Base-by-base conservation (phyloP, 1,139 yeast species). In the Debaryomyces nepalensis region DNA sequence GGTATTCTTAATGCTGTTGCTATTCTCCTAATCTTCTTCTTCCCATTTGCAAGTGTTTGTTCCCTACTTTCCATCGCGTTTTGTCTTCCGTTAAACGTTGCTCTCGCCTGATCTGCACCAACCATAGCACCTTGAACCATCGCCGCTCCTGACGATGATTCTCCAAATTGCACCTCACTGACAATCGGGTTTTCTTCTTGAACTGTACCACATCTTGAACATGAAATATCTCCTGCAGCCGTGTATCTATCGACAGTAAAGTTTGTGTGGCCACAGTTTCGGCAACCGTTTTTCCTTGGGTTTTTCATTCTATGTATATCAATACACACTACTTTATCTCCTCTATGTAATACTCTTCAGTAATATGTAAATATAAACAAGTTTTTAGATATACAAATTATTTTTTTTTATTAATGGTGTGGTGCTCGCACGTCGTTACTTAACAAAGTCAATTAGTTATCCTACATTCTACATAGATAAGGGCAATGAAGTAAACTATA, bases 91-190 rank as follows among this genome's bases (percentile, higher is more conserved):
- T 77, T 75, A 51, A 77, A 79, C 3, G 82, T 72, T 0, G 91
- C 96, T 62, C 86, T 81, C 5, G 86, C 73, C 63, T 91, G 97
- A 58, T 89, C 98, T 0, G 89, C 85, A 31, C 90, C 88, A 33
- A 93, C 84, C 76, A 88, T 91, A 32, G 95, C 82, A 57, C 99
- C 99, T 52, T 90, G 96, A 2, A 93, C 97, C 46, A 87, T 81
- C 26, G 99, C 97, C 7, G 96, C 98, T 51, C 99, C 99, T 20
- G 85, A 76, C 9, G 96, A 77, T 3, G 90, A 79, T 58, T 95
- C 99, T 32, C 95, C 95, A 66, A 91, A 93, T 15, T 95, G 88
- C 44, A 95, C 95, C 60, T 95, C 99, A 18, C 96, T 83, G 20
- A 95, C 98, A 54, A 93, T 91, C 22, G 96, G 96, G 55, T 90